These are phyloP conservation scores for Xylaria sp. DNA, from an alignment of 2,329 filamentous ascomycete species.

Conservation along the genomic window DNA sequence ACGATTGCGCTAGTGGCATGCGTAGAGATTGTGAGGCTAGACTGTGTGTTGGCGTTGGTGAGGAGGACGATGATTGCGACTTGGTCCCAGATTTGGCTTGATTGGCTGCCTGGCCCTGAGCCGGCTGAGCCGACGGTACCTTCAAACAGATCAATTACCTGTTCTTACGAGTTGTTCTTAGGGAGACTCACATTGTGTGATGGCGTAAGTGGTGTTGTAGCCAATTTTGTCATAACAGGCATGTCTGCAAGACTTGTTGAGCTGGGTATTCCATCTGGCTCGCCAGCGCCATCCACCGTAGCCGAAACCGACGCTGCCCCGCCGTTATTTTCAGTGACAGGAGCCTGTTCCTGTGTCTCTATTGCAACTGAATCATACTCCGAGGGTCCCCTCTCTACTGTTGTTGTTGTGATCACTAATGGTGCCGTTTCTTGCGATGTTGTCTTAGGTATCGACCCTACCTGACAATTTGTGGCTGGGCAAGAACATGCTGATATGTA, in stretches of 20 bases:
- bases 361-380: not conserved
- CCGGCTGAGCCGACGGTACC: not conserved
- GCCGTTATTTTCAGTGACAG: not conserved
- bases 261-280: not conserved
- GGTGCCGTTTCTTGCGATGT: not conserved
- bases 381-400: not conserved
- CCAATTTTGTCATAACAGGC: not conserved
- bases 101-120: not conserved
- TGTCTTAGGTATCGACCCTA: not conserved
- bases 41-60: not conserved
- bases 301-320: not conserved
- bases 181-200: slow-evolving; percentile 1
- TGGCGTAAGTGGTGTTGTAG: not conserved
- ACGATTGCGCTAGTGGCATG: not conserved
- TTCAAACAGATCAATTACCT: not conserved
- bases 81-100: not conserved
- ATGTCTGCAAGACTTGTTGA: not conserved
- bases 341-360: not conserved
- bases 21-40: not conserved
- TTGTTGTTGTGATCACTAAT: not conserved
- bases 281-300: not conserved
- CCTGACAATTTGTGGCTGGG: slow-evolving; percentile 21
- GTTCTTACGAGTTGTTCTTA: not conserved
- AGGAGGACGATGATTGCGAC: not conserved
- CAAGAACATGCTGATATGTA: slow-evolving; percentile 30